Evolutionary conservation across 768 basidiomycete species (phyloP).

Genomic region (Tubosaeta brunneosetosa): DNA sequence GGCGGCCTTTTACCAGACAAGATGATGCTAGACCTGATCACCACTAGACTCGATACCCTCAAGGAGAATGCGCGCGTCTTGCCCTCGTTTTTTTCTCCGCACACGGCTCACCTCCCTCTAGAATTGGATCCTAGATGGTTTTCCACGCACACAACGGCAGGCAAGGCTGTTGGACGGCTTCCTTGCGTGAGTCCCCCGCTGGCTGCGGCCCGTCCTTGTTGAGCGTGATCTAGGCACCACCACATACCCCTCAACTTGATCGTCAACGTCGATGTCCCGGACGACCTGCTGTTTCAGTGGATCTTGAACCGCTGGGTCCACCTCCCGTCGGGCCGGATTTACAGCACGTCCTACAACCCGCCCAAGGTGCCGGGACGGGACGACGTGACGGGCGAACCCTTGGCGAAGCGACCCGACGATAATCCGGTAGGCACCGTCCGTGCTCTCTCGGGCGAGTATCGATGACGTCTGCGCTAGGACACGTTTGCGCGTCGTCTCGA

Average conservation of each 20-base stretch:
- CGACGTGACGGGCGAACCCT: conserved; percentile 79
- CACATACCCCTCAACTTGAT: conserved; percentile 68
- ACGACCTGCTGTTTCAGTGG: conserved; percentile 73
- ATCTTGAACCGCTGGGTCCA: conserved; percentile 87
- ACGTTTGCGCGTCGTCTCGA: conserved; percentile 68
- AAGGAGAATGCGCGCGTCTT: conserved; percentile 49
- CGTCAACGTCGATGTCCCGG: conserved; percentile 79
- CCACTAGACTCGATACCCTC: conserved; percentile 60
- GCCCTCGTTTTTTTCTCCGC: conserved; percentile 4
- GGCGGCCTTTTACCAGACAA: conserved; percentile 77
- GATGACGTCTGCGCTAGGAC: conserved; percentile 45
- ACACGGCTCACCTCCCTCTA: conserved; percentile 27
- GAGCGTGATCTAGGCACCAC: conserved; percentile 42
- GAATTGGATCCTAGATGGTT: conserved; percentile 91
- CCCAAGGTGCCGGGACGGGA: conserved; percentile 75
- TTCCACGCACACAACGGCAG: conserved; percentile 82
- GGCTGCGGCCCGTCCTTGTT: background rate
- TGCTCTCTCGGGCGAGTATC: background rate
- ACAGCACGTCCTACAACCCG: conserved; percentile 82
- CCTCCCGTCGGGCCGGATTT: conserved; percentile 77
- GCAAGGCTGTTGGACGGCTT: conserved; percentile 69
- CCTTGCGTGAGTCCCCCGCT: conserved; percentile 49
- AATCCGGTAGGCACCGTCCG: conserved; percentile 56
- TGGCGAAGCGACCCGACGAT: conserved; percentile 80
- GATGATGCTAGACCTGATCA: conserved; percentile 70